Base-by-base conservation (phyloP, 2,329 filamentous ascomycete species). In the Colletotrichum gloeosporioides region DNA sequence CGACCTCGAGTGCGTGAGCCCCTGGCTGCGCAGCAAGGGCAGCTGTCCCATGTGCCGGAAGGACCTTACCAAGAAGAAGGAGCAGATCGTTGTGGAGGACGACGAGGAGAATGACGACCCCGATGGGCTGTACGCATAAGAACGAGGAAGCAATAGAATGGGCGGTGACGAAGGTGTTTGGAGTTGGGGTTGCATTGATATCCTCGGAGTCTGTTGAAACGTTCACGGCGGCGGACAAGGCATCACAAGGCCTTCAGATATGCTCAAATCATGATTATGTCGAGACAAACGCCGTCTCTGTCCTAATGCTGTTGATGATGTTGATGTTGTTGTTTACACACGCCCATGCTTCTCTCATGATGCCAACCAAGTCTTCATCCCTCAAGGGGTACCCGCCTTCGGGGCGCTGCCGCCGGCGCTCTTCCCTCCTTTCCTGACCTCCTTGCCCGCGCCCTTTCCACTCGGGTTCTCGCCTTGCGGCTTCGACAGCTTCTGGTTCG, bases 1-100 rank as follows among this genome's bases (percentile, higher is more conserved):
- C 81, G 92, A 94, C 80, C 83, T 93, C n/a, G 92, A 94, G 84
- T 94, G 92, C 80, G 91, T 93, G 3, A 90, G 88, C 5, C 92
- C 92, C 8, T 94, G 92, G 92, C 82, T 94, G 81, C 85, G 89
- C 82, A 88, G 90, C 80, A 92, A 93, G 83, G 92, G 92, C 49
- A 92, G 88, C 36, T 93, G 92, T 81, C 92, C 92, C 53, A 86
- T 93, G 85, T 93, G 92, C 82, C 85, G 92, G 76, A 88, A 90
- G 81, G 90, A 92, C 80, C 83, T 93, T 84, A 88, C 86, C 36
- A 88, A 89, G 86, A 91, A 90, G 86, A 86, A 87, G 81, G 85
- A 87, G 75, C 81, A 83, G n/a, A 85, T 85, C 22, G 82, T 85
- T 15, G 84, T 85, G 32, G 88, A 89, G 2, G 88, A 89, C 4